Conservation (phyloP, 2,329 filamentous ascomycete species). For the Exserohilum turcica region DNA sequence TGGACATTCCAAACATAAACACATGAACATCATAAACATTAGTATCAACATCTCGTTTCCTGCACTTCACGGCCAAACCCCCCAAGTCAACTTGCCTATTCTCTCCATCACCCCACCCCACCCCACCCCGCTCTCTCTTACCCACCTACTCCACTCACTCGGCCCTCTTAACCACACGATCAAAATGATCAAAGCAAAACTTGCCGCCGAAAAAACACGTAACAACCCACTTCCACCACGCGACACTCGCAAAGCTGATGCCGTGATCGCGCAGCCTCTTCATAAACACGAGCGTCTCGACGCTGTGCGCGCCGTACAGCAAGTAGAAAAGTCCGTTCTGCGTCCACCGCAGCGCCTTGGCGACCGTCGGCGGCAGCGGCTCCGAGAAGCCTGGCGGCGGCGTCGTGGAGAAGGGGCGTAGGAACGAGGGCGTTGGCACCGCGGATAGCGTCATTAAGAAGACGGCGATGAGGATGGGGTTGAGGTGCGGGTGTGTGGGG, state of each 20-base stretch:
- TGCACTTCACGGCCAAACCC: background rate
- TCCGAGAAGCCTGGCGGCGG: background rate
- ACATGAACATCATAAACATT: too few species aligned
- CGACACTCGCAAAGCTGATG: slow-evolving; percentile 16
- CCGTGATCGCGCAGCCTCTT: slow-evolving; percentile 23
- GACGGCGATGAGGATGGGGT: slow-evolving; percentile 28
- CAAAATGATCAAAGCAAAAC: slow-evolving; percentile 32
- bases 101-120: background rate
- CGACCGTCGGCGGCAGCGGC: slow-evolving; percentile 8
- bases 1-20: too few species aligned
- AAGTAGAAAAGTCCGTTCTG: slow-evolving; percentile 32
- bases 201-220: slow-evolving; percentile 34
- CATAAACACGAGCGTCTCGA: slow-evolving; percentile 29
- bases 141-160: slow-evolving; percentile 15
- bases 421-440: slow-evolving; percentile 26
- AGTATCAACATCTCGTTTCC: background rate
- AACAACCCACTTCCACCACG: slow-evolving; percentile 33
- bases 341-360: slow-evolving; percentile 26
- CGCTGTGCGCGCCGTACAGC: slow-evolving; percentile 27
- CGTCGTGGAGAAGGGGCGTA: slow-evolving; percentile 18
- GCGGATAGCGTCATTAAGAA: slow-evolving; percentile 33
- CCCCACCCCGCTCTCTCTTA: background rate
- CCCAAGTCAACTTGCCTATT: background rate
- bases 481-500: slow-evolving; percentile 20
- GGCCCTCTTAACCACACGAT: too few species aligned